A percentile compares a stretch with the other conserved stretches of the same genome.
These are phyloP conservation scores for Fagus sylvatica DNA, from an alignment of 306 rosid genomes.

Conservation along the genomic window DNA sequence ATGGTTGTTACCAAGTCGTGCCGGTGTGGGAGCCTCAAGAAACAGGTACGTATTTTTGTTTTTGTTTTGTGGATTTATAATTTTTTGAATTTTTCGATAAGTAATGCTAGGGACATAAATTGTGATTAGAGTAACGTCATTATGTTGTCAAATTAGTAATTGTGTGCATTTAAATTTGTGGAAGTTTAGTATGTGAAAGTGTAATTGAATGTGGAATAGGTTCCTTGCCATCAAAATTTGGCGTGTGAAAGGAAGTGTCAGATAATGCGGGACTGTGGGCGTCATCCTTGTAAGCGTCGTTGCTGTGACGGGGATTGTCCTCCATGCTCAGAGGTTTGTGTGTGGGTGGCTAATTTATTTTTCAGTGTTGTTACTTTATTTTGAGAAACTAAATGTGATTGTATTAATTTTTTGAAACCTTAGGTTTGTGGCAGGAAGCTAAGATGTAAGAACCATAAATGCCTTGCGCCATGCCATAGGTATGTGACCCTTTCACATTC, in stretches of 20 bases:
- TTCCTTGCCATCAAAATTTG: conserved; percentile 96
- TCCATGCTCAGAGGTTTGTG: conserved; percentile 85
- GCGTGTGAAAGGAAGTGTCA: conserved; percentile 92
- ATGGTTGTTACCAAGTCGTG: conserved; percentile 70
- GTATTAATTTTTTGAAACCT: conserved; percentile 26
- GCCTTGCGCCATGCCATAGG: conserved; percentile 97
- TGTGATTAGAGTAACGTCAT: too few species aligned
- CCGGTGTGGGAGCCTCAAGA: conserved; percentile 86
- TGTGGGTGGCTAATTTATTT: conserved; percentile 21
- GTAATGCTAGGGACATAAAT: too few species aligned
- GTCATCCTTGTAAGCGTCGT: conserved; percentile 90
- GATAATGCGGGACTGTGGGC: conserved; percentile 73
- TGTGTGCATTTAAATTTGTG: conserved; percentile 18
- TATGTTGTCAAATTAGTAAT: too few species aligned
- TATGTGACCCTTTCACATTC: conserved; percentile 31
- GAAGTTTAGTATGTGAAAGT: conserved; percentile 26
- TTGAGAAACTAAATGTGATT: conserved; percentile 15
- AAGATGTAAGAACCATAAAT: conserved; percentile 92
- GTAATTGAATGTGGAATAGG: conserved; percentile 66
- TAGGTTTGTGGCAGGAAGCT: conserved; percentile 90
- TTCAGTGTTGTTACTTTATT: conserved; percentile 16
- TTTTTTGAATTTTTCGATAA: too few species aligned
- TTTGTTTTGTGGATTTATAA: background rate
- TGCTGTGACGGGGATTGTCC: conserved; percentile 98
- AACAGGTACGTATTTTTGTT: conserved; percentile 58